phyloP scores from a whole-genome alignment of 179 eudicot genomes.

The Dionaea muscipula region DNA sequence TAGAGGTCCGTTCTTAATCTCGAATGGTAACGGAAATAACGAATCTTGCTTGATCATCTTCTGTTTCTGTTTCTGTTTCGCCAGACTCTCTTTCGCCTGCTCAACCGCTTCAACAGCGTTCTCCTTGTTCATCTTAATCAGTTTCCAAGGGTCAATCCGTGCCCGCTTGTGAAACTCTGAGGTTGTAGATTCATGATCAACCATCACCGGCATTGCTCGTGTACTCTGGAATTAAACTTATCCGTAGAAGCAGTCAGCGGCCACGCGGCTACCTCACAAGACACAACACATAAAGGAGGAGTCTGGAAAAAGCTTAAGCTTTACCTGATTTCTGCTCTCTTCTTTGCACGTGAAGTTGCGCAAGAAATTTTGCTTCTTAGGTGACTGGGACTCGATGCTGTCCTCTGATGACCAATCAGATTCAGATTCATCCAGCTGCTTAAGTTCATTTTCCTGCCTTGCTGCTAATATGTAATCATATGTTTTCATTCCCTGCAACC shows the following conservation, averaged over 20 bases:
- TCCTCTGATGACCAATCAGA: slow-evolving; percentile 76
- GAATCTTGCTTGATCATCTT: slow-evolving; percentile 21
- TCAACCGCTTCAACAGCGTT: slow-evolving; percentile 66
- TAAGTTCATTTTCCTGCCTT: slow-evolving; percentile 52
- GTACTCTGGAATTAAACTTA: slow-evolving; percentile 54
- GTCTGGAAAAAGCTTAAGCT: neutral
- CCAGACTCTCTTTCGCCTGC: slow-evolving; percentile 54
- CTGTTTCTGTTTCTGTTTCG: slow-evolving; percentile 31
- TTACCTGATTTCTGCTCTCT: slow-evolving; percentile 30
- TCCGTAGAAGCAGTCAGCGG: no score
- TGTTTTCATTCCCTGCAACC: slow-evolving; percentile 36
- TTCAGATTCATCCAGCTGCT: slow-evolving; percentile 62
- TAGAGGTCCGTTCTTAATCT: slow-evolving; percentile 53
- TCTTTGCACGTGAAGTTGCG: slow-evolving; percentile 37
- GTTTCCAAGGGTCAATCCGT: slow-evolving; percentile 82
- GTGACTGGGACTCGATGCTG: slow-evolving; percentile 40
- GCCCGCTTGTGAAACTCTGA: slow-evolving; percentile 36
- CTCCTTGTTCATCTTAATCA: slow-evolving; percentile 61
- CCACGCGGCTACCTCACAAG: no score
- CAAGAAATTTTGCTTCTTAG: slow-evolving; percentile 31
- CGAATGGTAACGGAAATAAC: slow-evolving; percentile 65
- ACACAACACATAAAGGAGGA: neutral
- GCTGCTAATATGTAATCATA: slow-evolving; percentile 51
- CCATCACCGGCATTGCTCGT: slow-evolving; percentile 37
- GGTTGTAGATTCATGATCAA: slow-evolving; percentile 45